Evolutionary conservation across 352 stramenopile species (phyloP).

Genomic region (Plasmopara muralis): DNA sequence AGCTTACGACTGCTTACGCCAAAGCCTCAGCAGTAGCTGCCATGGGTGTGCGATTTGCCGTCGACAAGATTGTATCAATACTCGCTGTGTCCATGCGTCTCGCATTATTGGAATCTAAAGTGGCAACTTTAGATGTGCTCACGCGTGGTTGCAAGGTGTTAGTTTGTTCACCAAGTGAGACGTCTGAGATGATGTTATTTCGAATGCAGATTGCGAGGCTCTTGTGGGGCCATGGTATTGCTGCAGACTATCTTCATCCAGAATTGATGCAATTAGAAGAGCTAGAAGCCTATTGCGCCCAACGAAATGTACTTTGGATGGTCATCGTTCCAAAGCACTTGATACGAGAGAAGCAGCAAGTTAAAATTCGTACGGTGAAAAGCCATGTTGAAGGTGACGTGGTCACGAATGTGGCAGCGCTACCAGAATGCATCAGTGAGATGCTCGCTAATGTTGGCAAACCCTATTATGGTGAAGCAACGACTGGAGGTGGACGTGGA

Average conservation of each 20-base stretch:
- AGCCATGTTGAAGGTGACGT: constrained; percentile 61
- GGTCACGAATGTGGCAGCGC: constrained; percentile 50
- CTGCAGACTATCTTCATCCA: constrained; percentile 77
- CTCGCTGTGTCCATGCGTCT: constrained; percentile 37
- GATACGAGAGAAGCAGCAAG: constrained; percentile 78
- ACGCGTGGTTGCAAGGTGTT: constrained; percentile 49
- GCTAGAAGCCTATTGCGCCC: constrained; percentile 74
- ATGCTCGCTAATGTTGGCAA: constrained; percentile 26
- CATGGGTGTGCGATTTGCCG: constrained; percentile 79
- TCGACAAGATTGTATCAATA: constrained; percentile 82
- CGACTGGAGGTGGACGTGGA: constrained; percentile 13
- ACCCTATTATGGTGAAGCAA: constrained; percentile 13
- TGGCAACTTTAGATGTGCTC: constrained; percentile 26
- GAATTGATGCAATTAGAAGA: constrained; percentile 74
- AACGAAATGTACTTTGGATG: constrained; percentile 77
- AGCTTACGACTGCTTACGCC: constrained; percentile 69
- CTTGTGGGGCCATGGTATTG: constrained; percentile 66
- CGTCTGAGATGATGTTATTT: constrained; percentile 61
- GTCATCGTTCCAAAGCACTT: constrained; percentile 81
- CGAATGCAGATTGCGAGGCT: constrained; percentile 76
- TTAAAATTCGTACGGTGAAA: constrained; percentile 73
- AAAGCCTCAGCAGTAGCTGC: constrained; percentile 65
- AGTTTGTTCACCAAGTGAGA: constrained; percentile 70
- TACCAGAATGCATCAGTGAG: constrained; percentile 64
- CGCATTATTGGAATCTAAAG: constrained; percentile 30